These are phyloP conservation scores for Penicillium sp. DNA, from an alignment of 2,329 filamentous ascomycete genomes.

Conservation along the genomic window DNA sequence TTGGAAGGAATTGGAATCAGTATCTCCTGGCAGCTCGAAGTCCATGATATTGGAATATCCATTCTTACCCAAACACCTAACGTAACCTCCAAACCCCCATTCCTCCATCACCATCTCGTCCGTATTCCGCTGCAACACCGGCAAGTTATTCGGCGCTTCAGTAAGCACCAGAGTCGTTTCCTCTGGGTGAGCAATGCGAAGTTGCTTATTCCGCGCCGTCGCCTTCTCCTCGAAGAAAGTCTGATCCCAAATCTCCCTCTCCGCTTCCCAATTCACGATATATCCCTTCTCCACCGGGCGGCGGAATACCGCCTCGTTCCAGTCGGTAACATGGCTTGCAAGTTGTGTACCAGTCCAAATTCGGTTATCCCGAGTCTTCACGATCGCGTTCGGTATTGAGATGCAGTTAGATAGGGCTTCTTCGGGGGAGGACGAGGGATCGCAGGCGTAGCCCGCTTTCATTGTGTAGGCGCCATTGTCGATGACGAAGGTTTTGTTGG, in stretches of 20 bases:
- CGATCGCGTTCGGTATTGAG: slow-evolving; percentile 86
- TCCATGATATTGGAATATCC: not conserved
- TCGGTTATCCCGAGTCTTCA: slow-evolving; percentile 77
- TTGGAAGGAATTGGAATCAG: not conserved
- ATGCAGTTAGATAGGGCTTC: slow-evolving; percentile 59
- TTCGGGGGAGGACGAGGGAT: slow-evolving; percentile 41
- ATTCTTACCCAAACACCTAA: slow-evolving; percentile 70
- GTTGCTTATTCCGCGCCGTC: slow-evolving; percentile 59
- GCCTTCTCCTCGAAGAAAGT: slow-evolving; percentile 74
- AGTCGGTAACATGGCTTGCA: slow-evolving; percentile 75
- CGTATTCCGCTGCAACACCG: slow-evolving; percentile 82
- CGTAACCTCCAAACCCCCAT: slow-evolving; percentile 89
- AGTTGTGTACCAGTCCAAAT: slow-evolving; percentile 82
- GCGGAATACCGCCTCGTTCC: slow-evolving; percentile 84
- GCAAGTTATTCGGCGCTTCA: slow-evolving; percentile 83
- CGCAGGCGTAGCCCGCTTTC: slow-evolving; percentile 80
- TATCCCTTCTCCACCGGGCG: slow-evolving; percentile 93
- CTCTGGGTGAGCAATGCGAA: slow-evolving; percentile 63
- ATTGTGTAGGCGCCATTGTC: slow-evolving; percentile 93
- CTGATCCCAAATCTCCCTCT: slow-evolving; percentile 94
- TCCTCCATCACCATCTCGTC: slow-evolving; percentile 98
- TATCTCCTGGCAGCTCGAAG: not conserved
- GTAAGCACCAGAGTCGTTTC: slow-evolving; percentile 85
- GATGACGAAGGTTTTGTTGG: slow-evolving; percentile 76
- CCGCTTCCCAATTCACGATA: slow-evolving; percentile 93